Evolutionary conservation across 148 eudicot genomes (phyloP).

Genomic region (Rheum nobile): DNA sequence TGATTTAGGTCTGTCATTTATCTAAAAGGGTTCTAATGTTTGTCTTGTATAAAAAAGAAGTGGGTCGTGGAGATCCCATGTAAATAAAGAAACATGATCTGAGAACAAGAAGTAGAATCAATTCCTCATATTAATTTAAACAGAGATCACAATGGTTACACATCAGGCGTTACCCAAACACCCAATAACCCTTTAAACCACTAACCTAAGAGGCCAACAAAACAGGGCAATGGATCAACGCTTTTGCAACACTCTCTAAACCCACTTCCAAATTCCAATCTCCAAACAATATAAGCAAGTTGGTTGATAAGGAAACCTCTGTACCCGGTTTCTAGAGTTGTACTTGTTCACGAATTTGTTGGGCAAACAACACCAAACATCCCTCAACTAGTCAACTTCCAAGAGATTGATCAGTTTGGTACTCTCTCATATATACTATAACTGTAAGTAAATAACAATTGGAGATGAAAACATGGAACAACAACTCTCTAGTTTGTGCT

Average conservation of each 20-base stretch:
- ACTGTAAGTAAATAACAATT: not conserved
- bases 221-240: not conserved
- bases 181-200: not conserved
- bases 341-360: not conserved
- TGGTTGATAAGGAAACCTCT: not conserved
- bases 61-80: no score
- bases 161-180: not conserved
- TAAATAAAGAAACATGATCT: no score
- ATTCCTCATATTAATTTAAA: not conserved
- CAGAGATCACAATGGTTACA: not conserved
- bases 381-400: not conserved
- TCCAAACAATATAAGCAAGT: not conserved
- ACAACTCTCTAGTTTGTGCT: not conserved
- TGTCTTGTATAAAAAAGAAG: no score
- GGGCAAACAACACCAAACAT: not conserved
- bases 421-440: not conserved
- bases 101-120: not conserved
- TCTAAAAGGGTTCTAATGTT: no score
- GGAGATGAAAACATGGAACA: not conserved
- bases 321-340: not conserved
- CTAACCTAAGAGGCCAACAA: not conserved
- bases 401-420: not conserved
- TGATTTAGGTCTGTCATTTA: no score
- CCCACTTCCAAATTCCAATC: not conserved
- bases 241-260: not conserved